These are phyloP conservation scores for Mariannaea sp. DNA, from an alignment of 2,329 filamentous ascomycete genomes.

Conservation along the genomic window DNA sequence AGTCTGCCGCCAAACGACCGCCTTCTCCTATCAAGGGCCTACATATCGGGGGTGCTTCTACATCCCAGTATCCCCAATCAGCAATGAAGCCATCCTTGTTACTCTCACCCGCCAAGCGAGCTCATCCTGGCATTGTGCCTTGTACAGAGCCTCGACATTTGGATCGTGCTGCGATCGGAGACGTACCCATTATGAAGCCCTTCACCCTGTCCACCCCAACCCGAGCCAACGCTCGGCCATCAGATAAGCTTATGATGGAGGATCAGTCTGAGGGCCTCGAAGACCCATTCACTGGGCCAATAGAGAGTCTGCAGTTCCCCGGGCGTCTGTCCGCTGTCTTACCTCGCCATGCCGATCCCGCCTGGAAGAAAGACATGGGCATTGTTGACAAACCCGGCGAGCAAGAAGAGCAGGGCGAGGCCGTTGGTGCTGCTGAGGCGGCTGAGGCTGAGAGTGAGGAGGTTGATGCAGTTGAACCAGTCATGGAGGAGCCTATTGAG, in stretches of 20 bases:
- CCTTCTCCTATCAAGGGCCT: conserved; percentile 51
- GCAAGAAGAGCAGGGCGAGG: conserved; percentile 7
- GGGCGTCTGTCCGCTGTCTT: conserved; percentile 53
- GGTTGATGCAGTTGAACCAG: conserved; percentile 1
- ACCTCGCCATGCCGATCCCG: conserved; percentile 49
- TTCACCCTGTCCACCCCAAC: conserved; percentile 42
- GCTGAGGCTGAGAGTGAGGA: conserved; percentile 5
- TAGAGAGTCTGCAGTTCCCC: conserved; percentile 47
- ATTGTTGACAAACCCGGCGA: conserved; percentile 38
- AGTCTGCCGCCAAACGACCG: conserved; percentile 58
- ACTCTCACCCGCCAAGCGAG: conserved; percentile 57
- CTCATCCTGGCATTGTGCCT: conserved; percentile 43
- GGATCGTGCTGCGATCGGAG: conserved; percentile 28
- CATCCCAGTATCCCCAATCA: conserved; percentile 41
- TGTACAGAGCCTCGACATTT: conserved; percentile 36
- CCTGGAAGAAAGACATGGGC: conserved; percentile 41
- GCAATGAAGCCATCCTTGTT: conserved; percentile 53
- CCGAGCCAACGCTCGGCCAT: conserved; percentile 38
- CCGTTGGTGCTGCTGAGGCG: conserved; percentile 1
- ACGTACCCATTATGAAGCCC: conserved; percentile 45
- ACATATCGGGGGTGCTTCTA: conserved; percentile 35
- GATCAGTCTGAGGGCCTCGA: conserved; percentile 38
- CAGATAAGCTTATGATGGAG: conserved; percentile 46
- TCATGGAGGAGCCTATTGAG: conserved; percentile 14
- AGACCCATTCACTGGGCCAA: conserved; percentile 43